Evolutionary conservation across 176 grass and related monocot genomes (phyloP).

Genomic region (Elaeis guineensis): DNA sequence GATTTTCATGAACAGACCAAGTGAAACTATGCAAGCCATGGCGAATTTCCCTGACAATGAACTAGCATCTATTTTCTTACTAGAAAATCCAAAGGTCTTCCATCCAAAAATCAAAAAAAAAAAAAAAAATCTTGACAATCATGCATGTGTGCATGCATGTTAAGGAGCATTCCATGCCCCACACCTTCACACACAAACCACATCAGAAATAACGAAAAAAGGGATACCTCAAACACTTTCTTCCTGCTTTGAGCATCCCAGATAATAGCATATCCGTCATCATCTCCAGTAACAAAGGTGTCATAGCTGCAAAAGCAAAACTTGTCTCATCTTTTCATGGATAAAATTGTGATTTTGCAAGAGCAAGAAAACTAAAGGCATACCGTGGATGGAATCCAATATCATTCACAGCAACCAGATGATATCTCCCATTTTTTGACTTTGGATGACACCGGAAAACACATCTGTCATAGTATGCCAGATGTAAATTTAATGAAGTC

Average conservation of each 20-base stretch:
- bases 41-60: no score
- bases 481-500: no score
- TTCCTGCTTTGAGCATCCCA: conserved; percentile 55
- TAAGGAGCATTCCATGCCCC: no score
- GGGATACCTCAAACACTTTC: conserved; percentile 52
- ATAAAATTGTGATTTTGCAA: neutral
- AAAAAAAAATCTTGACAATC: no score
- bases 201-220: neutral
- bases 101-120: no score
- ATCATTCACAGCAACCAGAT: conserved; percentile 49
- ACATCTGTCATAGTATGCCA: conserved; percentile 28
- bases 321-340: neutral
- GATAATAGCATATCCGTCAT: conserved; percentile 43
- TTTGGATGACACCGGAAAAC: conserved; percentile 72
- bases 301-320: conserved; percentile 32
- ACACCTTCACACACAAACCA: no score
- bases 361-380: conserved; percentile 19
- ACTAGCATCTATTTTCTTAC: no score
- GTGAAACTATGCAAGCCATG: no score
- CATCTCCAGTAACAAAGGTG: conserved; percentile 65
- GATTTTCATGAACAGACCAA: no score
- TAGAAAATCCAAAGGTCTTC: no score
- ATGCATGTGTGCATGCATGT: no score
- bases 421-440: conserved; percentile 42
- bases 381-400: conserved; percentile 50